These are phyloP conservation scores for Senecio squalidus DNA, from an alignment of 140 eudicot species.

Conservation along the genomic window DNA sequence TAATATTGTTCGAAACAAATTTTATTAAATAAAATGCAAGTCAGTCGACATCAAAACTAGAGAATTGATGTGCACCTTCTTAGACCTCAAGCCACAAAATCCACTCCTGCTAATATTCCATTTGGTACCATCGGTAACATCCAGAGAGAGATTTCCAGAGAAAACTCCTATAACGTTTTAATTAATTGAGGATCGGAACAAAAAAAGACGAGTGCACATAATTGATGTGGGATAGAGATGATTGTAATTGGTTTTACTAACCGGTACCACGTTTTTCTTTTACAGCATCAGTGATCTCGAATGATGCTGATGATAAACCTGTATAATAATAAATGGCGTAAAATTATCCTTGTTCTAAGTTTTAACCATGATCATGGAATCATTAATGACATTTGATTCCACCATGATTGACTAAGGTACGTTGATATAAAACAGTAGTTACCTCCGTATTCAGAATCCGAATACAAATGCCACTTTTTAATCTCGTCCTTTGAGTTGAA, in stretches of 20 bases:
- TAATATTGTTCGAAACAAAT: background rate
- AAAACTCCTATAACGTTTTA: constrained; percentile 46
- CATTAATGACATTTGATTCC: too few species aligned
- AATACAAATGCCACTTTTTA: constrained; percentile 86
- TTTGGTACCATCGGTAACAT: constrained; percentile 60
- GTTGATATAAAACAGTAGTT: background rate
- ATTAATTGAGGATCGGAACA: background rate
- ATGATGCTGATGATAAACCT: constrained; percentile 91
- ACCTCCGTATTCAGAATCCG: constrained; percentile 99
- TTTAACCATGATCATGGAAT: too few species aligned
- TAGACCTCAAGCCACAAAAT: constrained; percentile 96
- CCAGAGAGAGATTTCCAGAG: constrained; percentile 88
- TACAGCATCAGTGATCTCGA: constrained; percentile 64
- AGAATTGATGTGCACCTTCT: constrained; percentile 48
- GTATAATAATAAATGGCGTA: constrained; percentile 18
- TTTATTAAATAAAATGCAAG: background rate
- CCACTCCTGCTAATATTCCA: constrained; percentile 93
- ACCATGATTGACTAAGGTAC: background rate
- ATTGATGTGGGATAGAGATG: background rate
- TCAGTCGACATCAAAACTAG: background rate
- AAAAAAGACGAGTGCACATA: too few species aligned
- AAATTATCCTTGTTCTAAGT: too few species aligned
- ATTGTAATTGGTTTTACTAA: constrained; percentile 18
- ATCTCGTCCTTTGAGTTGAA: constrained; percentile 79
- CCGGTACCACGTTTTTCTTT: constrained; percentile 54